Percentiles rank a stretch among this genome's conserved stretches.
Evolutionary conservation across 164 flowering plant species (phyloP).

Genomic region (Magnolia changhungtana): DNA sequence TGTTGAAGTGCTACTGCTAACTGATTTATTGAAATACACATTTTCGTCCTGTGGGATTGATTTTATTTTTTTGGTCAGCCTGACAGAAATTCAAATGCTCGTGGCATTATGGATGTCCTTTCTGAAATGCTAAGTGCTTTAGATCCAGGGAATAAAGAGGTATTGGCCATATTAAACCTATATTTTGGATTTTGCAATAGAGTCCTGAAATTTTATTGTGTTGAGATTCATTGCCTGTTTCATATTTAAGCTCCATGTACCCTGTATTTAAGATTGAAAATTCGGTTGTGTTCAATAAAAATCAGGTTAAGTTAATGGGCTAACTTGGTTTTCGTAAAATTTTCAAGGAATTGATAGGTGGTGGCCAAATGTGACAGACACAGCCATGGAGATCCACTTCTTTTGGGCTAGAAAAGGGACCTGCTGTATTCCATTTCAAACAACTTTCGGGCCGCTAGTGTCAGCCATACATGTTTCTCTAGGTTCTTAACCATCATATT

Average conservation of each 20-base stretch:
- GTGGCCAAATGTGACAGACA: too few species aligned
- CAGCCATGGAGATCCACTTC: too few species aligned
- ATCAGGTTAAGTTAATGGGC: neutral
- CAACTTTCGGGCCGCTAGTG: too few species aligned
- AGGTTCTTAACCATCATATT: too few species aligned
- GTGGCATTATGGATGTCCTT: slow-evolving; percentile 97
- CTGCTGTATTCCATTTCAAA: too few species aligned
- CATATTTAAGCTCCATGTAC: neutral
- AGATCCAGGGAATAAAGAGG: slow-evolving; percentile 59
- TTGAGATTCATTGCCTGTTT: neutral
- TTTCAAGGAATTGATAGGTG: too few species aligned
- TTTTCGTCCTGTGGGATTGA: neutral
- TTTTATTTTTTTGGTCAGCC: slow-evolving; percentile 31
- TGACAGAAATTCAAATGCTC: slow-evolving; percentile 97
- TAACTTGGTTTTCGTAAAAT: neutral
- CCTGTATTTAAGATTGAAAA: neutral
- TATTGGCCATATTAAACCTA: slow-evolving; percentile 4
- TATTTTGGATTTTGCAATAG: neutral
- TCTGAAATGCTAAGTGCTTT: slow-evolving; percentile 94
- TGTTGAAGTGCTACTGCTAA: neutral
- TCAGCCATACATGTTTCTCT: too few species aligned
- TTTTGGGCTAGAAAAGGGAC: too few species aligned
- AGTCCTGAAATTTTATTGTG: neutral
- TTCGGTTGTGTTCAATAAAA: neutral
- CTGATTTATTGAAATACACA: slow-evolving; percentile 1